These are phyloP conservation scores for Leptographium galeiforme DNA, from an alignment of 2,329 filamentous ascomycete genomes.

Conservation along the genomic window DNA sequence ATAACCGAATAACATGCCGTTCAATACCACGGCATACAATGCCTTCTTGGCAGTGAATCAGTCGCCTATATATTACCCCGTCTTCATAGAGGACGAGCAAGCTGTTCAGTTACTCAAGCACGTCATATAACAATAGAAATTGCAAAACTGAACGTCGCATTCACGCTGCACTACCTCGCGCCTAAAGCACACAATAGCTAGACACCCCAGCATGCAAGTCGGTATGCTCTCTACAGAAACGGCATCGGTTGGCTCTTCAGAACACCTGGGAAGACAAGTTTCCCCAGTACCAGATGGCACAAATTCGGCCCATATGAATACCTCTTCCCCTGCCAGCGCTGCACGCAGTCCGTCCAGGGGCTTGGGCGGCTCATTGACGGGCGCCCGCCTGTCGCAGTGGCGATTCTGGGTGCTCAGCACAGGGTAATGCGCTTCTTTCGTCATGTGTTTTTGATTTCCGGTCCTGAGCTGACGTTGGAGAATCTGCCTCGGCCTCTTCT, in stretches of 20 bases:
- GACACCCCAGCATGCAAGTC: not conserved
- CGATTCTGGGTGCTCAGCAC: conserved; percentile 10
- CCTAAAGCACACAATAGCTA: too few species aligned
- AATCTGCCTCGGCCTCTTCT: conserved; percentile 37
- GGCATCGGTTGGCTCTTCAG: not conserved
- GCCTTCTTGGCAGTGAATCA: too few species aligned
- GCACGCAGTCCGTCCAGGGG: not conserved
- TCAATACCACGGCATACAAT: too few species aligned
- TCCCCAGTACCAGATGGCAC: not conserved
- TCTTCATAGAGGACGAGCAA: too few species aligned
- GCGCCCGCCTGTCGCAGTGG: conserved; percentile 2
- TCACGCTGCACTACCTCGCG: too few species aligned
- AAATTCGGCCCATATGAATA: not conserved
- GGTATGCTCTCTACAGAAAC: not conserved
- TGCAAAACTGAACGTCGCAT: too few species aligned
- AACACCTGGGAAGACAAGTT: not conserved
- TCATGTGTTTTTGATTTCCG: too few species aligned
- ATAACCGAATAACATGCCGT: too few species aligned
- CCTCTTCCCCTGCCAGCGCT: not conserved
- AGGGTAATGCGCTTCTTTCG: conserved; percentile 2
- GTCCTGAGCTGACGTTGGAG: conserved; percentile 16
- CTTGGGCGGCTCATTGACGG: too few species aligned
- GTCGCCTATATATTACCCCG: too few species aligned
- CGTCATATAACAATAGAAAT: too few species aligned
- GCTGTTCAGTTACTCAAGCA: too few species aligned